Evolutionary conservation across 1,284 basidiomycete genomes (phyloP), one percentile per base, ranked within the genome.

Genomic region (Sporisorium sorghi): DNA sequence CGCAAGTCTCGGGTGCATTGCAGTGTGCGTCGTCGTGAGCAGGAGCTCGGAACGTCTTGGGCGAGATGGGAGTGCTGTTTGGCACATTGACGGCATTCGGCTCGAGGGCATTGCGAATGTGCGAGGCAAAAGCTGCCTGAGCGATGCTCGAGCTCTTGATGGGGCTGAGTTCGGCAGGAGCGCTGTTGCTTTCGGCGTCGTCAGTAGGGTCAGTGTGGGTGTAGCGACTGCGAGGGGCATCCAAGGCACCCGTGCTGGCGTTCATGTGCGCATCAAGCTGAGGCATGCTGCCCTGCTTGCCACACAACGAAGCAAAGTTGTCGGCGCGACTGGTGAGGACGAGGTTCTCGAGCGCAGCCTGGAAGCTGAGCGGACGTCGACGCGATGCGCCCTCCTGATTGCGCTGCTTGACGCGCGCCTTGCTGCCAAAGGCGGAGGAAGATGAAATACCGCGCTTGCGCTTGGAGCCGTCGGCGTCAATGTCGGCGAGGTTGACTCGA

Each of bases 321-420:
- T 73, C 70, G 39, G 61, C 59, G 26, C 70, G 64, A 48, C 59
- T 52, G 5, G 67, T 67, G 19, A 74, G 53, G 19, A 73, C 61
- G 7, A 78, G 58, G 46, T 55, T 74, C 48, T 79, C 77, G 60
- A 80, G 67, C 33, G 76, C 78, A 5, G 69, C 69, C 49, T 79
- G 77, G 66, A 80, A 79, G 72, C 77, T 79, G 46, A 80, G 66
- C 19, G 78, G 78, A 28, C 75, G 67, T 46, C 75, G 54, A n/a
- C 77, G 70, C 28, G 56, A 63, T 6, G 58, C 55, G 17, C 63
- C 70, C 10, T 62, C 63, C 40, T 74, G 68, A 30, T 80, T 78
- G n/a, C 74, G 65, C 53, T 79, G 76, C 59, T 74, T 76, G 48
- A 78, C 78, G 44, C 78, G 64, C 2, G 78, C 78, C 42, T 78